phyloP scores from a whole-genome alignment of 768 basidiomycete species.

The Lyophyllum decastes region DNA sequence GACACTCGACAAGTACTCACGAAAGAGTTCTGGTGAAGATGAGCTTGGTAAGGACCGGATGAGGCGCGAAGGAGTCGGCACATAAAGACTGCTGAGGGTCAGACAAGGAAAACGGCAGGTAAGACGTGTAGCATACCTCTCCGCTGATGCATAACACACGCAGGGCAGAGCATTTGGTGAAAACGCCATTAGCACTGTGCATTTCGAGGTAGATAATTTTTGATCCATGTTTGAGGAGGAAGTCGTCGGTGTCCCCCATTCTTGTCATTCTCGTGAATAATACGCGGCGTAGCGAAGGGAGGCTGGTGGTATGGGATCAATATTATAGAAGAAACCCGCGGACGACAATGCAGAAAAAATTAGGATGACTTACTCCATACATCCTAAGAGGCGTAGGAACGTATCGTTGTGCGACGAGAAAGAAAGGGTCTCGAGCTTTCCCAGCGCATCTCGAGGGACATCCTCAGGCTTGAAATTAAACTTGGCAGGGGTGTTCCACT shows the following conservation, averaged over 20 bases:
- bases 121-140: neutral
- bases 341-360: too few relatives aligned
- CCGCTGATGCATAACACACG: neutral
- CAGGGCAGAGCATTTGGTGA: conserved; percentile 2
- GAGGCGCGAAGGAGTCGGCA: neutral
- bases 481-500: neutral
- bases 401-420: neutral
- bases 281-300: neutral
- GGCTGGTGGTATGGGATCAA: neutral
- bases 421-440: neutral
- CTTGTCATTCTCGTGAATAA: neutral
- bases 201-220: conserved; percentile 5
- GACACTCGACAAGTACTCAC: neutral
- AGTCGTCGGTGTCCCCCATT: neutral
- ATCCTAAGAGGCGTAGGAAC: neutral
- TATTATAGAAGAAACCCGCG: too few relatives aligned
- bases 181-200: neutral
- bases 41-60: neutral
- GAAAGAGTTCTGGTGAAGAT: neutral
- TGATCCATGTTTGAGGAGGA: conserved; percentile 1
- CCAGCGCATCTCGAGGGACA: neutral
- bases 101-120: neutral
- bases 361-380: neutral
- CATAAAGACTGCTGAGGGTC: neutral
- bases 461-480: neutral